Conservation (phyloP, 1,139 yeast genomes). For the Magnusiomyces paraingens region DNA sequence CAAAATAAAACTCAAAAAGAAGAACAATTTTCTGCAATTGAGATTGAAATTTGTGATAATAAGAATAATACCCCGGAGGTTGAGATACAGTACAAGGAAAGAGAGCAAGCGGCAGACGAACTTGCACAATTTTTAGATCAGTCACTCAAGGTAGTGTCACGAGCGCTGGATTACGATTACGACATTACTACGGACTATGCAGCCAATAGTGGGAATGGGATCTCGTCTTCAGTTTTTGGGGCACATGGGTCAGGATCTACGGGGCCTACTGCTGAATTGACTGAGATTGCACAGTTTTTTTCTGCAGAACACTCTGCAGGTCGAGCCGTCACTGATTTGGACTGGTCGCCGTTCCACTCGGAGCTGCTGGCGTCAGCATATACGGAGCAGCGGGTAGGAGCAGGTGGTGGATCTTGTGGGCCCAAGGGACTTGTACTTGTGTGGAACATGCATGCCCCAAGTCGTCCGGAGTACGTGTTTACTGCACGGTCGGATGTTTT, state of each 20-base stretch:
- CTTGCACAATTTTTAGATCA: slow-evolving; percentile 32
- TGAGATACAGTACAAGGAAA: background rate
- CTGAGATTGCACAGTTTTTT: slow-evolving; percentile 24
- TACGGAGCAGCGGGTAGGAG: slow-evolving; percentile 24
- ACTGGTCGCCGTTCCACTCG: slow-evolving; percentile 38
- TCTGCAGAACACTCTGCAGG: slow-evolving; percentile 22
- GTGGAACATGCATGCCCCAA: slow-evolving; percentile 38
- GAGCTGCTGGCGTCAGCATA: slow-evolving; percentile 41
- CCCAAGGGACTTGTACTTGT: slow-evolving; percentile 35
- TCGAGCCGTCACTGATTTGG: slow-evolving; percentile 38
- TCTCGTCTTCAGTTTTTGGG: slow-evolving; percentile 9
- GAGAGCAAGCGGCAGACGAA: slow-evolving; percentile 5
- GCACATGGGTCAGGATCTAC: background rate
- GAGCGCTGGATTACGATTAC: slow-evolving; percentile 34
- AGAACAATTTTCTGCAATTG: background rate
- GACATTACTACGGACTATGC: slow-evolving; percentile 34
- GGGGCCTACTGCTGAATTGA: slow-evolving; percentile 7
- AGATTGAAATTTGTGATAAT: background rate
- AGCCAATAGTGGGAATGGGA: slow-evolving; percentile 12
- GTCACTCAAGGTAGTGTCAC: slow-evolving; percentile 38
- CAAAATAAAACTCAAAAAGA: background rate
- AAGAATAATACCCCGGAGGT: background rate
- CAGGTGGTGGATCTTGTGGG: slow-evolving; percentile 16
- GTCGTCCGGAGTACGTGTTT: slow-evolving; percentile 46
- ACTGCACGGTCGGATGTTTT: slow-evolving; percentile 42